These are phyloP conservation scores for Erythrophleum ivorense DNA, from an alignment of 331 rosid species.

Conservation along the genomic window DNA sequence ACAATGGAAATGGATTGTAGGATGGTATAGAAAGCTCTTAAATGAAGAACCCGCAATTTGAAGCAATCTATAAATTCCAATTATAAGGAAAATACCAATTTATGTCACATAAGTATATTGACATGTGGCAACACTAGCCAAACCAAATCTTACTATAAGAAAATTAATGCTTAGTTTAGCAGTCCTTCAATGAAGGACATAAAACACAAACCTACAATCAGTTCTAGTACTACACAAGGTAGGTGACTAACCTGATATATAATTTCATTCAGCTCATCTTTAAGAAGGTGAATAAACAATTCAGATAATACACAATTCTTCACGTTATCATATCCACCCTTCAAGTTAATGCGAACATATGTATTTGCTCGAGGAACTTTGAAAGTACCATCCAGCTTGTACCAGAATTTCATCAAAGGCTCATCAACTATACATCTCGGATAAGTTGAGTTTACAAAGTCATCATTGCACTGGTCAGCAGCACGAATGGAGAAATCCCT, in stretches of 20 bases:
- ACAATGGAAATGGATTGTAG: conserved; percentile 11
- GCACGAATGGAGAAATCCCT: conserved; percentile 82
- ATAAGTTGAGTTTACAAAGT: conserved; percentile 49
- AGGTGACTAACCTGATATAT: conserved; percentile 81
- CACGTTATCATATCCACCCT: conserved; percentile 70
- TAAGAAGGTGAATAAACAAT: conserved; percentile 79
- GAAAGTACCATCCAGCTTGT: conserved; percentile 79
- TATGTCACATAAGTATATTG: background rate
- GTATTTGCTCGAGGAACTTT: conserved; percentile 97
- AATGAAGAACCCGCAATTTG: background rate
- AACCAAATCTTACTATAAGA: conserved; percentile 21
- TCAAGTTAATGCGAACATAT: conserved; percentile 86
- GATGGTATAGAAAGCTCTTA: conserved; percentile 7
- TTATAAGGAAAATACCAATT: background rate
- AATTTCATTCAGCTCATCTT: conserved; percentile 88
- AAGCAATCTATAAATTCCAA: background rate
- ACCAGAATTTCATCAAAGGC: conserved; percentile 88
- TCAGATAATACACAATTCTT: conserved; percentile 79
- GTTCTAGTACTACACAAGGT: conserved; percentile 31
- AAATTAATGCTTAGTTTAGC: background rate
- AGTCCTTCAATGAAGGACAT: conserved; percentile 24
- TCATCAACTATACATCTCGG: conserved; percentile 87
- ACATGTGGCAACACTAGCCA: background rate
- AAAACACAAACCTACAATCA: background rate
- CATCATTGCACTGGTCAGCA: conserved; percentile 41